A percentile compares a stretch with the other conserved stretches of the same genome.
These are phyloP conservation scores for Wickerhamiella kurtzmanii DNA, from an alignment of 805 yeast species.

Conservation along the genomic window DNA sequence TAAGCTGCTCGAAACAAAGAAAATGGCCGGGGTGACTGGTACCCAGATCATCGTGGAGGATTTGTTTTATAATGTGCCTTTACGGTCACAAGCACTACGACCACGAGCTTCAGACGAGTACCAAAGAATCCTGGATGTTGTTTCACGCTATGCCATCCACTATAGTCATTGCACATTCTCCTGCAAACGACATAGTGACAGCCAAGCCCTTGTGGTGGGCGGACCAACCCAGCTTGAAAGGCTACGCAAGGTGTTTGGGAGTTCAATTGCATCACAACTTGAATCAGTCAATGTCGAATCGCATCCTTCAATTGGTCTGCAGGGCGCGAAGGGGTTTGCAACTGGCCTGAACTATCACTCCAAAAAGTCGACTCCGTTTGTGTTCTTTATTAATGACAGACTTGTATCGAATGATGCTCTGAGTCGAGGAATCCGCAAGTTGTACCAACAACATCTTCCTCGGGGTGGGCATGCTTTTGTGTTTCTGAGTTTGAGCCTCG, in stretches of 20 bases:
- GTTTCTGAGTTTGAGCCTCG: conserved; percentile 54
- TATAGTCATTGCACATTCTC: conserved; percentile 44
- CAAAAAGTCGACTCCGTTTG: conserved; percentile 52
- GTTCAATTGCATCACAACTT: conserved; percentile 51
- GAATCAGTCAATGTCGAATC: conserved; percentile 33
- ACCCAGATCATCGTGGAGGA: conserved; percentile 80
- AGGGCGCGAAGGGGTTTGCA: conserved; percentile 42
- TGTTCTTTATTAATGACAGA: conserved; percentile 76
- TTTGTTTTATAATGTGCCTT: conserved; percentile 74
- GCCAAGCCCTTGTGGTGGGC: conserved; percentile 46
- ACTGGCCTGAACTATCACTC: conserved; percentile 58
- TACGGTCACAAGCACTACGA: conserved; percentile 50
- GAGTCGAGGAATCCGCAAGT: conserved; percentile 47
- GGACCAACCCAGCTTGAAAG: conserved; percentile 43
- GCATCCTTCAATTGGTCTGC: conserved; percentile 34
- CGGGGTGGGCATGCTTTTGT: conserved; percentile 64
- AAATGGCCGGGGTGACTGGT: conserved; percentile 78
- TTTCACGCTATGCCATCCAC: conserved; percentile 73
- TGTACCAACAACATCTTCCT: conserved; percentile 57
- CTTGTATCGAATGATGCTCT: conserved; percentile 74
- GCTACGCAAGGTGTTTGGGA: conserved; percentile 61
- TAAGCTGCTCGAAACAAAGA: conserved; percentile 37
- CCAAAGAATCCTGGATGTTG: conserved; percentile 62
- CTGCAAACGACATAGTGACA: conserved; percentile 68
- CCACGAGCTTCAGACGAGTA: conserved; percentile 49